Evolutionary conservation across 768 basidiomycete species (phyloP).

Genomic region (Suillus discolor): DNA sequence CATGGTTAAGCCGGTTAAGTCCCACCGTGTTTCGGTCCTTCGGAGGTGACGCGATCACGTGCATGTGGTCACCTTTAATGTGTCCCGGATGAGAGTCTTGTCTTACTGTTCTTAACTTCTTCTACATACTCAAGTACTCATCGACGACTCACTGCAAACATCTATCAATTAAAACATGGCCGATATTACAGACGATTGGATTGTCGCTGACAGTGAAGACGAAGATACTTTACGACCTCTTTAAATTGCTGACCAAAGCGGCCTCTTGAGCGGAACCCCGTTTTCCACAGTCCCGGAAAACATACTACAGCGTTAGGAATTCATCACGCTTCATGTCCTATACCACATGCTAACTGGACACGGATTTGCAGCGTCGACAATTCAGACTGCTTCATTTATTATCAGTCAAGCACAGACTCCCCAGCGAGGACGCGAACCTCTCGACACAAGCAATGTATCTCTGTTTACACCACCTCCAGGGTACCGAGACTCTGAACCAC

Average conservation of each 20-base stretch:
- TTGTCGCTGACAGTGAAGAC: constrained; percentile 54
- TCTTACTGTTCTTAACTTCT: background rate
- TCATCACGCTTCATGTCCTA: background rate
- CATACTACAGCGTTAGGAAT: background rate
- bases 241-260: background rate
- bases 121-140: background rate
- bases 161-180: constrained; percentile 11
- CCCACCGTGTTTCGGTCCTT: too few relatives aligned
- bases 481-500: constrained; percentile 5
- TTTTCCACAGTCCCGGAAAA: background rate
- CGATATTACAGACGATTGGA: constrained; percentile 35
- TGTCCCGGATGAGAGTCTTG: background rate
- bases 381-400: constrained; percentile 24
- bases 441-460: constrained; percentile 15
- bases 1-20: too few relatives aligned
- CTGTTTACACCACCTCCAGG: constrained; percentile 30
- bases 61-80: background rate
- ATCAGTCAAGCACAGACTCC: constrained; percentile 19
- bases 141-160: background rate
- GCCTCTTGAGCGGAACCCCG: background rate
- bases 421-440: constrained; percentile 9
- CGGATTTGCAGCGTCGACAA: constrained; percentile 14
- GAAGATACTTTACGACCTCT: constrained; percentile 24
- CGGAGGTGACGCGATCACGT: background rate
- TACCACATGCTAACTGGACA: background rate